These are phyloP conservation scores for Trichophaea hybrida DNA, from an alignment of 2,329 filamentous ascomycete genomes.

Conservation along the genomic window DNA sequence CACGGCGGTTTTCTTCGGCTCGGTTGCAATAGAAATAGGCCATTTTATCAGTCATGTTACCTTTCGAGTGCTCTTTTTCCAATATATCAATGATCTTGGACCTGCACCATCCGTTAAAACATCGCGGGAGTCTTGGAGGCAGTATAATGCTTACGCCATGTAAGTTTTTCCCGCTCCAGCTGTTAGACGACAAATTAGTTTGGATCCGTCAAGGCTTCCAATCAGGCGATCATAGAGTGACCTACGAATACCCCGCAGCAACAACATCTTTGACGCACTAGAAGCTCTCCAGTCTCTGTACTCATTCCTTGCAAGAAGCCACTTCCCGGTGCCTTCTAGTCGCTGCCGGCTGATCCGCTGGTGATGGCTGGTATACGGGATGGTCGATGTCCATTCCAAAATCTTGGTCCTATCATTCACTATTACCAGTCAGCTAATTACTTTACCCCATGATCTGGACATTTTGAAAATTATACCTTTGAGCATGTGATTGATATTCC, in stretches of 20 bases:
- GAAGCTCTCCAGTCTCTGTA: slow-evolving; percentile 8
- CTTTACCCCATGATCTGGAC: not conserved
- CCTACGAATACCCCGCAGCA: slow-evolving; percentile 11
- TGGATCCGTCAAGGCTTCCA: not conserved
- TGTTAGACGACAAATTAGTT: not conserved
- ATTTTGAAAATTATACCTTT: not conserved
- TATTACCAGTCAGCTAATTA: not conserved
- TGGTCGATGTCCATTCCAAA: slow-evolving; percentile 4
- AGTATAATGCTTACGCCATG: not conserved
- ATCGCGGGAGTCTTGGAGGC: not conserved
- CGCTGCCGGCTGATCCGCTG: slow-evolving; percentile 2
- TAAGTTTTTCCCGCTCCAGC: slow-evolving; percentile 1
- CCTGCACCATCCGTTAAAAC: not conserved
- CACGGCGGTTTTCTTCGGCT: slow-evolving; percentile 18
- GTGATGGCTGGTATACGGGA: slow-evolving; percentile 8
- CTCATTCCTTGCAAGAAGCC: slow-evolving; percentile 3
- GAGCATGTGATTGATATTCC: not conserved
- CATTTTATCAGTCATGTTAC: slow-evolving; percentile 26
- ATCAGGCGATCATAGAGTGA: not conserved
- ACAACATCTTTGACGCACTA: slow-evolving; percentile 7
- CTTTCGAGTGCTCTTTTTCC: slow-evolving; percentile 14
- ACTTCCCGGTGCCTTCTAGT: slow-evolving; percentile 6
- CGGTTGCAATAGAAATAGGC: slow-evolving; percentile 32
- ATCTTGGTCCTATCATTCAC: not conserved
- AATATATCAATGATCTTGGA: not conserved